phyloP scores from a whole-genome alignment of 2,329 filamentous ascomycete genomes.

The Nemania bipapillata region DNA sequence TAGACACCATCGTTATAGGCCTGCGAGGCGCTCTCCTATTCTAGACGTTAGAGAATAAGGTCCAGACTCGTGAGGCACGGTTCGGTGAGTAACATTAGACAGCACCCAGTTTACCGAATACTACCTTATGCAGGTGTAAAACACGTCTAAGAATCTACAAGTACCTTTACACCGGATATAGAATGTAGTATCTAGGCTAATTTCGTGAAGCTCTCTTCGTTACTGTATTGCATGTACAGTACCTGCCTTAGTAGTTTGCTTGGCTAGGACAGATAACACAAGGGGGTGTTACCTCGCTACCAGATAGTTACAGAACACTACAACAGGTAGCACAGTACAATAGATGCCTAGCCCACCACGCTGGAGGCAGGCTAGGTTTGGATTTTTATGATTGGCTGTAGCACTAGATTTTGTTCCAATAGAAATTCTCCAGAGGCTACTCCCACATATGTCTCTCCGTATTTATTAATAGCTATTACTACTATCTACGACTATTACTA shows the following conservation, averaged over 20 bases:
- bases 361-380: conserved; percentile 11
- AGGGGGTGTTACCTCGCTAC: neutral
- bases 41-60: conserved; percentile 1
- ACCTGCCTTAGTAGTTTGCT: neutral
- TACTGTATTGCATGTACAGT: conserved; percentile 6
- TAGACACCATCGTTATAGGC: neutral
- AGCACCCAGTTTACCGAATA: conserved; percentile 23
- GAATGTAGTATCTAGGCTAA: conserved; percentile 20
- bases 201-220: conserved; percentile 26
- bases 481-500: neutral
- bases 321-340: neutral
- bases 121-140: conserved; percentile 29
- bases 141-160: conserved; percentile 4
- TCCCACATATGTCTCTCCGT: conserved; percentile 51
- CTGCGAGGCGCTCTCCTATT: neutral
- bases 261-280: neutral
- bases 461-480: conserved; percentile 13
- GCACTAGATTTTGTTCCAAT: conserved; percentile 40
- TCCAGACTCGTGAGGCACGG: conserved; percentile 5
- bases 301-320: no score
- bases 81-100: conserved; percentile 20
- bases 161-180: conserved; percentile 8
- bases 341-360: no score
- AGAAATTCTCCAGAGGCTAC: conserved; percentile 10
- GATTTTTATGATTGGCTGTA: conserved; percentile 46